These are phyloP conservation scores for Candida xiaguanensis DNA, from an alignment of 805 yeast genomes.

Conservation along the genomic window DNA sequence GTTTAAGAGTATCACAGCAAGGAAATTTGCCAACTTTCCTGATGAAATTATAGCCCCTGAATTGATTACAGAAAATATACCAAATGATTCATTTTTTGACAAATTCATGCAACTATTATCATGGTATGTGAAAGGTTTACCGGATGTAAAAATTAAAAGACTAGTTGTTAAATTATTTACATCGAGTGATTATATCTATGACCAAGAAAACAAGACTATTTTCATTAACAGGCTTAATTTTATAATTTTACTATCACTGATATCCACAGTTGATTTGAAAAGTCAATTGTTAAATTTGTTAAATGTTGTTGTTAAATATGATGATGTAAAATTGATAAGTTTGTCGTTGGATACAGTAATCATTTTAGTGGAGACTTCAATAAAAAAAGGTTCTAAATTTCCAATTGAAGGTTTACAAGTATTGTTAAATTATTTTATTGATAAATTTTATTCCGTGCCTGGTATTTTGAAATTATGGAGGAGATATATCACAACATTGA, in stretches of 20 bases:
- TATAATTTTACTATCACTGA: slow-evolving; percentile 28
- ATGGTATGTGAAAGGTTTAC: slow-evolving; percentile 26
- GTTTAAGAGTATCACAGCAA: slow-evolving; percentile 25
- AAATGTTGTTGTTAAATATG: slow-evolving; percentile 17
- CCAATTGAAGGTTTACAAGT: slow-evolving; percentile 18
- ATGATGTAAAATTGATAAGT: slow-evolving; percentile 22
- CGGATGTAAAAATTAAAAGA: slow-evolving; percentile 19
- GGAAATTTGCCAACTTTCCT: slow-evolving; percentile 33
- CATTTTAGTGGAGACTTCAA: slow-evolving; percentile 16
- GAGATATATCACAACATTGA: slow-evolving; percentile 8
- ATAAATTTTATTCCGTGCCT: slow-evolving; percentile 13
- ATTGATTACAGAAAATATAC: slow-evolving; percentile 26
- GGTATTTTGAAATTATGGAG: slow-evolving; percentile 17
- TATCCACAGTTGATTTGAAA: slow-evolving; percentile 31
- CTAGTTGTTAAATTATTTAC: slow-evolving; percentile 34
- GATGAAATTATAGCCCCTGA: slow-evolving; percentile 28
- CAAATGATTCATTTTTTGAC: slow-evolving; percentile 29
- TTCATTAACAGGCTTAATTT: slow-evolving; percentile 37
- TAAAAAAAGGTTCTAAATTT: slow-evolving; percentile 9
- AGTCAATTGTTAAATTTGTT: slow-evolving; percentile 25
- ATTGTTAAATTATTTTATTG: slow-evolving; percentile 14
- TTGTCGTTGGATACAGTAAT: slow-evolving; percentile 19
- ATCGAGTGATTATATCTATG: slow-evolving; percentile 34
- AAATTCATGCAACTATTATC: slow-evolving; percentile 34
- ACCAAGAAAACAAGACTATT: slow-evolving; percentile 24